phyloP scores from a whole-genome alignment of 163 green algal species.

The Prototheca wickerhamii region DNA sequence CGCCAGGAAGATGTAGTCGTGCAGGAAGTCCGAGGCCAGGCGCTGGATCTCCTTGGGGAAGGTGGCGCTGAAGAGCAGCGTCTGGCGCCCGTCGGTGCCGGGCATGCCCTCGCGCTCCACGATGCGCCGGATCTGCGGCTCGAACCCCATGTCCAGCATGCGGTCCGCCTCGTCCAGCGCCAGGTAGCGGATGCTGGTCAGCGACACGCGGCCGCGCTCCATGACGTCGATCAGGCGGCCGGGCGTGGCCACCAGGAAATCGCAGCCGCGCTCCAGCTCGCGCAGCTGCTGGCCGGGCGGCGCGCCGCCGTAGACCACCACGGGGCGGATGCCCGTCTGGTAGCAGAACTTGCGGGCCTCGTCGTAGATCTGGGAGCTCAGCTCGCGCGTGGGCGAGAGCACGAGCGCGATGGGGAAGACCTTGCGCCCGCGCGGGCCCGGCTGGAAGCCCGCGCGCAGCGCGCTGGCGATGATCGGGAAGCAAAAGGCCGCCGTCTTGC shows the following conservation, averaged over 20 bases:
- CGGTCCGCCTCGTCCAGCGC: slow-evolving; percentile 95
- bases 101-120: slow-evolving; percentile 93
- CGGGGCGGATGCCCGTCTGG: slow-evolving; percentile 81
- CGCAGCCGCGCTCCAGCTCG: slow-evolving; percentile 87
- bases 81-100: slow-evolving; percentile 74
- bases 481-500: slow-evolving; percentile 91
- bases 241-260: slow-evolving; percentile 92
- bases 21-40: slow-evolving; percentile 75
- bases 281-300: slow-evolving; percentile 79
- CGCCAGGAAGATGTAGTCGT: slow-evolving; percentile 97
- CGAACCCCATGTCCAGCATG: slow-evolving; percentile 99
- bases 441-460: slow-evolving; percentile 48
- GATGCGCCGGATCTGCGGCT: slow-evolving; percentile 68
- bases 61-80: slow-evolving; percentile 94
- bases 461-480: slow-evolving; percentile 95
- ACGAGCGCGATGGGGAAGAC: slow-evolving; percentile 87
- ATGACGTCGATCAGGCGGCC: slow-evolving; percentile 87
- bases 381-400: slow-evolving; percentile 89
- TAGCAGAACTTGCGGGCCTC: slow-evolving; percentile 89
- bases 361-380: slow-evolving; percentile 88
- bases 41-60: slow-evolving; percentile 98
- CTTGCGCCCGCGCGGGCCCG: slow-evolving; percentile 66
- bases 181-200: slow-evolving; percentile 55
- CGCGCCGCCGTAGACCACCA: slow-evolving; percentile 94
- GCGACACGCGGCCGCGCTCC: slow-evolving; percentile 45